Evolutionary conservation across 1,284 basidiomycete species (phyloP).

Genomic region (Bjerkandera adusta): DNA sequence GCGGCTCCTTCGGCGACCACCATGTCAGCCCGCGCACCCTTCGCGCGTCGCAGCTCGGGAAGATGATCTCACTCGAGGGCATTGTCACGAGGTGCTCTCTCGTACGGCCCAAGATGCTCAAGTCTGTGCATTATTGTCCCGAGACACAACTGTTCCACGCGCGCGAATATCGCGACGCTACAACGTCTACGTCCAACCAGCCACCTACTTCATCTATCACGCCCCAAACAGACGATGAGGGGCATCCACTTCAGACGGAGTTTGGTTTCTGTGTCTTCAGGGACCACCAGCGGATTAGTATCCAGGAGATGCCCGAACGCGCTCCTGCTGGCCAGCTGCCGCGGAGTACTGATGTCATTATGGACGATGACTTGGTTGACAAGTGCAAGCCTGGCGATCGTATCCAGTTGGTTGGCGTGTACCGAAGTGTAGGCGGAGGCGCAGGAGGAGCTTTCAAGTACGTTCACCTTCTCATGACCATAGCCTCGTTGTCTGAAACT

Average conservation of each 20-base stretch:
- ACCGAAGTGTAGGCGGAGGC: constrained; percentile 91
- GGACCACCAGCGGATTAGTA: constrained; percentile 96
- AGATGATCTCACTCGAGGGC: constrained; percentile 96
- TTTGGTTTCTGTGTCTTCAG: constrained; percentile 92
- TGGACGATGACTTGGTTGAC: constrained; percentile 97
- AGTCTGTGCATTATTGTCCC: constrained; percentile 94
- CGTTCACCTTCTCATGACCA: constrained; percentile 31
- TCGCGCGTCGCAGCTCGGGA: constrained; percentile 85
- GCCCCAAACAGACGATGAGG: constrained; percentile 91
- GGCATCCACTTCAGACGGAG: constrained; percentile 86
- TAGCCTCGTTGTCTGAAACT: constrained; percentile 14
- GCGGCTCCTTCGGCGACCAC: constrained; percentile 98
- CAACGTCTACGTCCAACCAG: constrained; percentile 79
- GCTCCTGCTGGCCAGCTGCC: constrained; percentile 97
- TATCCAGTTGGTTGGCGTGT: constrained; percentile 95
- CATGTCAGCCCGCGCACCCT: constrained; percentile 96
- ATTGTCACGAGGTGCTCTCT: constrained; percentile 98
- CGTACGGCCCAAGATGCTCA: constrained; percentile 97
- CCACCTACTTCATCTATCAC: constrained; percentile 91
- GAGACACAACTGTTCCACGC: constrained; percentile 84
- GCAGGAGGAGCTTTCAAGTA: constrained; percentile 90
- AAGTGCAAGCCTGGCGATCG: constrained; percentile 98
- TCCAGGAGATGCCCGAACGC: constrained; percentile 99
- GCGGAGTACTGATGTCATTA: constrained; percentile 91
- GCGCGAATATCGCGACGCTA: constrained; percentile 92